These are phyloP conservation scores for Neobulgaria alba DNA, from an alignment of 2,329 filamentous ascomycete genomes.

Conservation along the genomic window DNA sequence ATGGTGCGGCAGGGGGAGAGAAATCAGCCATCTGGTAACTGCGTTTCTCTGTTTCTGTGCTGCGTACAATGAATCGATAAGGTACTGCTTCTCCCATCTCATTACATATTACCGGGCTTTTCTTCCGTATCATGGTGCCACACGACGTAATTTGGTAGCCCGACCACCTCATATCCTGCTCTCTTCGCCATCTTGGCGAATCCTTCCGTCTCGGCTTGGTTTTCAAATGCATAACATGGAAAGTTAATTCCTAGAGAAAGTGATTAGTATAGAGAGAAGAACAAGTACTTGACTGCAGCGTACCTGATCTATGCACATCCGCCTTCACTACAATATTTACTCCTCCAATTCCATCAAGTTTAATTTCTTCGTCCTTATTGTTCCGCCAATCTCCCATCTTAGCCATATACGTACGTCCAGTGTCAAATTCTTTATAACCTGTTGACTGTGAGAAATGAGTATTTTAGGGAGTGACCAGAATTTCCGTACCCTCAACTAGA, in stretches of 20 bases:
- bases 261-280: background rate
- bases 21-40: constrained; percentile 15
- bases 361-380: constrained; percentile 85
- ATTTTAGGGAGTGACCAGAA: background rate
- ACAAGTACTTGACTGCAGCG: constrained; percentile 21
- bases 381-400: constrained; percentile 85
- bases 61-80: constrained; percentile 16
- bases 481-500: constrained; percentile 67
- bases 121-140: constrained; percentile 98
- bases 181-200: constrained; percentile 98
- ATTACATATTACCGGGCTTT: constrained; percentile 65
- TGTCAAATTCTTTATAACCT: constrained; percentile 92
- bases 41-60: no score
- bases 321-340: constrained; percentile 98
- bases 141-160: constrained; percentile 93
- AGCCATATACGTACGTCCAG: constrained; percentile 83
- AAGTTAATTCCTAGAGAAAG: constrained; percentile 77
- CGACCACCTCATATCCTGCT: constrained; percentile 85
- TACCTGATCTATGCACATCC: constrained; percentile 91
- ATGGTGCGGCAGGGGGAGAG: no score
- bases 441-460: constrained; percentile 11
- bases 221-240: constrained; percentile 92
- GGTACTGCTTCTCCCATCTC: no score
- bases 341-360: constrained; percentile 91
- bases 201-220: constrained; percentile 96